Percentiles rank a stretch among this genome's conserved stretches.
Evolutionary conservation across 768 basidiomycete species (phyloP).

Genomic region (Suillus occidentalis): DNA sequence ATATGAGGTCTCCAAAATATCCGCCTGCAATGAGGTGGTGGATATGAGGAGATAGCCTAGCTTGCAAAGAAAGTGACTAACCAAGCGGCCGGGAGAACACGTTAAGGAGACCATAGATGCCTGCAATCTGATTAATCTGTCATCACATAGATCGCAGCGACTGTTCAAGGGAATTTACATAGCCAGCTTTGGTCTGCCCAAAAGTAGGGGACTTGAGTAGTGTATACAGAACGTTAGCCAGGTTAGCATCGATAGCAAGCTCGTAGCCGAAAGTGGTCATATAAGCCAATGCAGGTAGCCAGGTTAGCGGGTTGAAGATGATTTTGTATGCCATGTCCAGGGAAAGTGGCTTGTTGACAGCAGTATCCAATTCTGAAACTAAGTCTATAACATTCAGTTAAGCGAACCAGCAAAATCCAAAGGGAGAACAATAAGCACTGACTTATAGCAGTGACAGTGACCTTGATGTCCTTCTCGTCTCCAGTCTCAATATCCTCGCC

Average conservation of each 20-base stretch:
- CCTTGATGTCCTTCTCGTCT: slow-evolving; percentile 28
- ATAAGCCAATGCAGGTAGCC: slow-evolving; percentile 56
- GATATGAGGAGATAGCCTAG: neutral
- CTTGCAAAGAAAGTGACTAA: neutral
- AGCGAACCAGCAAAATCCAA: neutral
- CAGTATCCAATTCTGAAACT: slow-evolving; percentile 40
- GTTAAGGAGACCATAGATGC: slow-evolving; percentile 48
- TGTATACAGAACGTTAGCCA: slow-evolving; percentile 45
- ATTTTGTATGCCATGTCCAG: slow-evolving; percentile 31
- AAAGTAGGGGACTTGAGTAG: slow-evolving; percentile 40
- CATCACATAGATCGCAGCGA: slow-evolving; percentile 7
- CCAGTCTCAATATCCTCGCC: slow-evolving; percentile 26
- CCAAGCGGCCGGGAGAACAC: slow-evolving; percentile 48
- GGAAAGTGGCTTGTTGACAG: slow-evolving; percentile 47
- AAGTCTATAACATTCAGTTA: slow-evolving; percentile 14
- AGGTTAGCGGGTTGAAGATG: slow-evolving; percentile 45
- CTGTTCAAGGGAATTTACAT: slow-evolving; percentile 38
- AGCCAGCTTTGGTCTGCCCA: slow-evolving; percentile 52
- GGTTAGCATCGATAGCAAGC: slow-evolving; percentile 53
- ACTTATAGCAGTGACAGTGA: slow-evolving; percentile 17
- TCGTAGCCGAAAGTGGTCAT: slow-evolving; percentile 58
- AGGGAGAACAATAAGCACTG: neutral
- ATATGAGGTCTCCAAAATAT: slow-evolving; percentile 46
- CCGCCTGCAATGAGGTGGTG: slow-evolving; percentile 33
- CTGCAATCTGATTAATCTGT: slow-evolving; percentile 22